These are phyloP conservation scores for Dryas alaskensis DNA, from an alignment of 306 rosid genomes.

Conservation along the genomic window DNA sequence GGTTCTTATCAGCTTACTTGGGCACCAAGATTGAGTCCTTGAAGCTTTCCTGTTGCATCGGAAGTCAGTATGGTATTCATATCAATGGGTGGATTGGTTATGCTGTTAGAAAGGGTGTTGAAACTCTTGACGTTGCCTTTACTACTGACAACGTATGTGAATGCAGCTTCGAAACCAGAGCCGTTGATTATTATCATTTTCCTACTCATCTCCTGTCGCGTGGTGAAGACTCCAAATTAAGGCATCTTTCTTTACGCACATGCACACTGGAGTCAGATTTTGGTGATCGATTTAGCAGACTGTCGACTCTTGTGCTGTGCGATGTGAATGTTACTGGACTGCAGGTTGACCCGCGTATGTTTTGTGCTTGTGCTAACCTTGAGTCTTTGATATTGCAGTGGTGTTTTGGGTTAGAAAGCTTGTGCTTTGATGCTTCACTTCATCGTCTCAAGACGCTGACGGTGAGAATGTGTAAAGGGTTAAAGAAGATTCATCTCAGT, in stretches of 20 bases:
- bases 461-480: slow-evolving; percentile 4
- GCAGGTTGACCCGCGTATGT: neutral
- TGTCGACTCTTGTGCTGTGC: slow-evolving; percentile 1
- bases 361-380: slow-evolving; percentile 7
- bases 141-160: neutral
- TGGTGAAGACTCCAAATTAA: neutral
- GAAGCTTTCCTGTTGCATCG: slow-evolving; percentile 15
- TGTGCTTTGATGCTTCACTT: slow-evolving; percentile 2
- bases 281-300: slow-evolving; percentile 10
- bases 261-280: slow-evolving; percentile 9
- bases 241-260: neutral
- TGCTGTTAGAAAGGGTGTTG: neutral
- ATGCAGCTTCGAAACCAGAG: too few relatives aligned
- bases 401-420: slow-evolving; percentile 9
- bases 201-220: neutral
- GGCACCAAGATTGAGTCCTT: neutral
- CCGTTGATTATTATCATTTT: neutral
- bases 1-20: neutral
- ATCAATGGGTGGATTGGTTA: slow-evolving; percentile 9
- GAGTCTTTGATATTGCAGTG: slow-evolving; percentile 16
- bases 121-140: slow-evolving; percentile 12
- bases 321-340: slow-evolving; percentile 9
- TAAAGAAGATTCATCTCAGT: neutral
- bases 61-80: neutral
- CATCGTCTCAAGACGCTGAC: neutral